Base-by-base conservation (phyloP, 2,329 filamentous ascomycete species). In the Aspergillus puulaauensis region DNA sequence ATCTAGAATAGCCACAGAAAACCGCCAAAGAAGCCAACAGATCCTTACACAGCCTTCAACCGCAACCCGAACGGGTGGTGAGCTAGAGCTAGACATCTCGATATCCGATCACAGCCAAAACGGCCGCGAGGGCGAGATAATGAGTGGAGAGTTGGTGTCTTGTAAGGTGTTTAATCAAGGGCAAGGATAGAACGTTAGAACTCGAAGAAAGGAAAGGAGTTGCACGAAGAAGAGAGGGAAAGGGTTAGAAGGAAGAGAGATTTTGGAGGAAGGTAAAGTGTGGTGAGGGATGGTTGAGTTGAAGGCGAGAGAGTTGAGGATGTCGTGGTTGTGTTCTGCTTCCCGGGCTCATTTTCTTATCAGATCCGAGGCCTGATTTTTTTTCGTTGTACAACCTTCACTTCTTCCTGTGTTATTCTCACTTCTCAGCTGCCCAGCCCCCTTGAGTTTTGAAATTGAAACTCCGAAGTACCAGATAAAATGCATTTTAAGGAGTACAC, bases 11-110 rank as follows among this genome's bases (percentile, higher is more conserved):
- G 37, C 19, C 8, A 9, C 11, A 23, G 33, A 11, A 24, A 45
- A 23, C 24, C 31, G 9, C 24, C 27, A 53, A 19, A 52, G 17
- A 52, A 15, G n/a, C 21, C 12, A 54, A 33, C 17, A 33, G 40
- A 50, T 24, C 79, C 88, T 76, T 79, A 93, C 90, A 72, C 93
- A 96, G 67, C 93, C 93, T 80, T 96, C 90, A 6, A 96, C 79
- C 19, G 92, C 93, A 61, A 97, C 82, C 56, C 91, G 87, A 59
- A 96, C 56, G 11, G 61, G 57, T 8, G 63, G 37, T 11, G 57
- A 48, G 24, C 40, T 43, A 4, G 56, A 19, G 12, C 45, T 47
- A 23, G 50, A 37, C 23, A 52, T 27, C 14, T 60, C 56, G 60
- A 66, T 63, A 7, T 33, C 8, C 24, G n/a, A n/a, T 54, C 33